Evolutionary conservation across 768 basidiomycete genomes (phyloP), one percentile per base, ranked within the genome.

Genomic region (Tubosaeta sp.): DNA sequence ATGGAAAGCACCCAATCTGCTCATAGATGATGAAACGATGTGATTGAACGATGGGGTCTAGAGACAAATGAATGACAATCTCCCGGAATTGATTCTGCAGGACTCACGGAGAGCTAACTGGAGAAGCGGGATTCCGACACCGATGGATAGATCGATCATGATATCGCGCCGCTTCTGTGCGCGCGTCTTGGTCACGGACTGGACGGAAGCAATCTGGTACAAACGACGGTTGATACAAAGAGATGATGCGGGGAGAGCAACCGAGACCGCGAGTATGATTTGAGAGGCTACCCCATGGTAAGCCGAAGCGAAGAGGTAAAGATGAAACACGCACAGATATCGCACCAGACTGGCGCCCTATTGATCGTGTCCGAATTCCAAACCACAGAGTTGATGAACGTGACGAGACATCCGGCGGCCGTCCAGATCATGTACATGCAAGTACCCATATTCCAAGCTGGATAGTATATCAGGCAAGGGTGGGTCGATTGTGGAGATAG

Each of bases 291-390:
- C 13, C 31, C 32, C 0, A 29, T 13, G 26, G n/a, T 59, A 43
- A 66, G 55, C 13, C 11, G 34, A 11, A 5, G 1, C n/a, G 13
- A 12, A 13, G 32, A 35, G 8, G n/a, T 0, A 26, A n/a, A 11
- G 16, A 6, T 25, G 10, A 6, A 29, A 44, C 14, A 61, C 70
- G 41, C 39, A 86, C 85, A 68, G 14, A 87, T 85, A 50, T 86
- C 85, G 56, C 84, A 86, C 81, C 82, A 86, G 3, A 82, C 67
- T 0, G 80, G 81, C 0, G 74, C 70, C 16, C 22, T 47, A 53
- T 79, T 68, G 9, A 61, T 48, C 6, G 65, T 56, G 53, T 72
- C 75, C 19, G 72, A 72, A 43, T 65, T 65, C 83, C 84, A 87
- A 10, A 82, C 63, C 12, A 84, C 56, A 0, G 77, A 68, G 62